Evolutionary conservation across 495 filamentous ascomycete species (phyloP).

Genomic region (Aspergillus carlsbadensis): DNA sequence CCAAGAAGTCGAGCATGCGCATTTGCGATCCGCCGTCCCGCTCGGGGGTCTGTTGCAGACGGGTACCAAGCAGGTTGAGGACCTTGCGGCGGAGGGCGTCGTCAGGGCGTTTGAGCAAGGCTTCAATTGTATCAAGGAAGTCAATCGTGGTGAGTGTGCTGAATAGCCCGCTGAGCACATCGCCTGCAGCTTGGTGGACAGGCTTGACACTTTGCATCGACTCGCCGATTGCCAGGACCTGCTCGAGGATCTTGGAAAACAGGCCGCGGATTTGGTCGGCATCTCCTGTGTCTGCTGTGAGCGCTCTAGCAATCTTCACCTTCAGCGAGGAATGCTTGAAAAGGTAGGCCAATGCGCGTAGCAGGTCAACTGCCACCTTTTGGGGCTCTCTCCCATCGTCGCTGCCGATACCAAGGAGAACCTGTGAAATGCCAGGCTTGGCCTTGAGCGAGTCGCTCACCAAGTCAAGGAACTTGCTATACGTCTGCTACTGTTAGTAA

Average conservation of each 20-base stretch:
- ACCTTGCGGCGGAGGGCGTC: slow-evolving; percentile 74
- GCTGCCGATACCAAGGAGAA: slow-evolving; percentile 63
- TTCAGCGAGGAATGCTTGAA: slow-evolving; percentile 47
- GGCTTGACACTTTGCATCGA: slow-evolving; percentile 57
- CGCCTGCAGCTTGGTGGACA: slow-evolving; percentile 62
- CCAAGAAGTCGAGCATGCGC: slow-evolving; percentile 74
- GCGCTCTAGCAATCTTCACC: slow-evolving; percentile 38
- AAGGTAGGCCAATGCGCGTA: slow-evolving; percentile 48
- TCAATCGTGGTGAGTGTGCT: slow-evolving; percentile 77
- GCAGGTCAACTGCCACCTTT: slow-evolving; percentile 59
- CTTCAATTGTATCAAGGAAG: slow-evolving; percentile 80
- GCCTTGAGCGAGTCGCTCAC: slow-evolving; percentile 70
- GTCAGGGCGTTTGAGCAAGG: slow-evolving; percentile 69
- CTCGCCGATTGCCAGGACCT: slow-evolving; percentile 60
- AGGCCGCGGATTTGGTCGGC: slow-evolving; percentile 60
- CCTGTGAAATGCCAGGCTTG: slow-evolving; percentile 64
- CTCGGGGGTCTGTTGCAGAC: slow-evolving; percentile 66
- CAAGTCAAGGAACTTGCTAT: slow-evolving; percentile 69
- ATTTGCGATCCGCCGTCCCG: slow-evolving; percentile 63
- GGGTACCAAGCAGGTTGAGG: slow-evolving; percentile 71
- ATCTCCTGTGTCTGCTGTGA: slow-evolving; percentile 35
- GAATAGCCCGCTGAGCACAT: slow-evolving; percentile 71
- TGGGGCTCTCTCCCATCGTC: slow-evolving; percentile 60
- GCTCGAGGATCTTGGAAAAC: slow-evolving; percentile 71
- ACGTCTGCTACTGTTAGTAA: slow-evolving; percentile 42